Evolutionary conservation across 2,329 filamentous ascomycete species (phyloP).

Genomic region (Aaosphaeria arxii): DNA sequence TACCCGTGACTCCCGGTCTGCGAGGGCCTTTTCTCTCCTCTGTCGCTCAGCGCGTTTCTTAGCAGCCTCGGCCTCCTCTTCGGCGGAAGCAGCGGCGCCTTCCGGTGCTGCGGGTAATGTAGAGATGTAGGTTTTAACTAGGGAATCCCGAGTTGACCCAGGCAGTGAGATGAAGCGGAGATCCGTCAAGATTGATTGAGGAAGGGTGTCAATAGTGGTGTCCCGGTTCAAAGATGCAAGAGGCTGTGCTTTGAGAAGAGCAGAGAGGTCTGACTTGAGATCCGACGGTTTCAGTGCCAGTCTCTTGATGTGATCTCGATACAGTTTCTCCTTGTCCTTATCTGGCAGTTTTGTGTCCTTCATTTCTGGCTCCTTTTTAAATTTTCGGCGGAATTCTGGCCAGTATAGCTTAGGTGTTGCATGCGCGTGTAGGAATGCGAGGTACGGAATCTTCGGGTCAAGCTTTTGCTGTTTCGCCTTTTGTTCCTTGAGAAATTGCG

Average conservation of each 20-base stretch:
- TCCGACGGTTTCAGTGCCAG: slow-evolving; percentile 60
- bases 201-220: slow-evolving; percentile 57
- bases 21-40: slow-evolving; percentile 63
- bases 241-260: slow-evolving; percentile 62
- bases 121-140: slow-evolving; percentile 66
- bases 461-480: slow-evolving; percentile 74
- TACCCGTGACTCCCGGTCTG: slow-evolving; percentile 61
- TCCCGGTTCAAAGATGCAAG: slow-evolving; percentile 57
- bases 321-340: slow-evolving; percentile 76
- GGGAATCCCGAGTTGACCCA: slow-evolving; percentile 56
- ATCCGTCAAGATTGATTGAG: slow-evolving; percentile 62
- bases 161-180: slow-evolving; percentile 68
- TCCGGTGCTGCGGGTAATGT: slow-evolving; percentile 60
- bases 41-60: slow-evolving; percentile 33
- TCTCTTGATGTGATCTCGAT: slow-evolving; percentile 69
- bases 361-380: slow-evolving; percentile 77
- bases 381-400: slow-evolving; percentile 94
- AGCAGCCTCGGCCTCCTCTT: slow-evolving; percentile 51
- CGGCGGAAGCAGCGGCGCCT: slow-evolving; percentile 37
- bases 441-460: slow-evolving; percentile 79
- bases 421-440: slow-evolving; percentile 75
- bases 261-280: slow-evolving; percentile 57
- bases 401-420: slow-evolving; percentile 93
- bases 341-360: slow-evolving; percentile 59
- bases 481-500: slow-evolving; percentile 68